Conservation (phyloP, 1,284 basidiomycete genomes). For the Ceratorhiza oryzae-sativae region DNA sequence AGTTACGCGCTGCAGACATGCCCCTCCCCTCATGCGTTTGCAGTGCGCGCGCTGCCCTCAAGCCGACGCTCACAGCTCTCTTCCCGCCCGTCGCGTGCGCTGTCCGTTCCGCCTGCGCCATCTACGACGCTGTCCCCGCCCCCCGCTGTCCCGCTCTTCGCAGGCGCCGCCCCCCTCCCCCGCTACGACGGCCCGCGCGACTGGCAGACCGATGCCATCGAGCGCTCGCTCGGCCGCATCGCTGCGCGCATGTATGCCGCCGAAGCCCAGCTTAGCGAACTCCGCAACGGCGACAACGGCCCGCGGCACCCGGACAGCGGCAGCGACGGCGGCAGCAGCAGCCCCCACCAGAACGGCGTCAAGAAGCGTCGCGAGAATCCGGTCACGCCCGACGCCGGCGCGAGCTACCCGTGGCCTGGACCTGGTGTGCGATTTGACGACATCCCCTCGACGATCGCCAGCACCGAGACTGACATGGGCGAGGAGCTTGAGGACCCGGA, state of each 20-base stretch:
- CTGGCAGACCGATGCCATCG: constrained; percentile 70
- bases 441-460: background rate
- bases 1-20: constrained; percentile 5
- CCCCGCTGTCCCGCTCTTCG: constrained; percentile 49
- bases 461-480: background rate
- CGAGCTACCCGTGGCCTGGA: background rate
- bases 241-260: constrained; percentile 67
- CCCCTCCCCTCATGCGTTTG: background rate
- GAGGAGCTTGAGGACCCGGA: background rate
- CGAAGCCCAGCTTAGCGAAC: constrained; percentile 55
- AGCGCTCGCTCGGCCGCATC: constrained; percentile 62
- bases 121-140: constrained; percentile 50
- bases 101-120: constrained; percentile 51
- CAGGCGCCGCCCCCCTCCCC: constrained; percentile 60
- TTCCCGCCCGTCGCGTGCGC: constrained; percentile 47
- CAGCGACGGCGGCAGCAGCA: constrained; percentile 10
- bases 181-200: constrained; percentile 68
- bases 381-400: background rate
- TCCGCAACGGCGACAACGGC: constrained; percentile 57
- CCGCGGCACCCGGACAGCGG: constrained; percentile 11
- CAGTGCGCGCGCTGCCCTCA: constrained; percentile 37
- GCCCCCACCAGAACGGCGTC: background rate
- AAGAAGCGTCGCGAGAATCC: constrained; percentile 38
- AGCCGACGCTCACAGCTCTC: constrained; percentile 47
- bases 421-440: constrained; percentile 13